Evolutionary conservation across 2,329 filamentous ascomycete genomes (phyloP).

Genomic region (Pestalotiopsis sp.): DNA sequence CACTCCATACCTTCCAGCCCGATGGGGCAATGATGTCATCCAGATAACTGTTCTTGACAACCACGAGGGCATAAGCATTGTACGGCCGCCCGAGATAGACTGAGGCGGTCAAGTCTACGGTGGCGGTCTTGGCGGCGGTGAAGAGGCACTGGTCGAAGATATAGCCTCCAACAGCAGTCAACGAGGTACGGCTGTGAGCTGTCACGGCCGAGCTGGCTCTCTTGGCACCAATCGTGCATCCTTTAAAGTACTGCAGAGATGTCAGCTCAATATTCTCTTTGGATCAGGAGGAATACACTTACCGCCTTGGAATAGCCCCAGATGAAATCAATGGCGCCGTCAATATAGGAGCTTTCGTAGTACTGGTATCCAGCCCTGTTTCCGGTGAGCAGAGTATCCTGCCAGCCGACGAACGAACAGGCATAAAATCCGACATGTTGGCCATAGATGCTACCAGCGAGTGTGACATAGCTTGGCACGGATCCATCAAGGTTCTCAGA

Average conservation of each 20-base stretch:
- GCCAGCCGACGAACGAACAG: constrained; percentile 45
- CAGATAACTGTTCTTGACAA: constrained; percentile 50
- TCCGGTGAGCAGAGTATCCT: constrained; percentile 46
- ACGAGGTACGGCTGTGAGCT: constrained; percentile 3
- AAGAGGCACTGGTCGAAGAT: constrained; percentile 10
- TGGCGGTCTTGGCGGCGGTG: constrained; percentile 1
- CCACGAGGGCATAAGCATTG: constrained; percentile 50
- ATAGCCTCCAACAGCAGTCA: constrained; percentile 9
- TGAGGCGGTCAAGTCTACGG: constrained; percentile 4
- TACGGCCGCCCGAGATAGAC: constrained; percentile 43
- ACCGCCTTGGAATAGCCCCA: constrained; percentile 34
- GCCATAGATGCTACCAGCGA: constrained; percentile 46
- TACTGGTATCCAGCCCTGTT: constrained; percentile 48
- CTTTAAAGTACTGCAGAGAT: constrained; percentile 41
- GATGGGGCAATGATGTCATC: constrained; percentile 34
- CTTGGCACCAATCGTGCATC: constrained; percentile 39
- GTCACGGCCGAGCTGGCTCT: constrained; percentile 37
- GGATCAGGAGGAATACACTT: not conserved
- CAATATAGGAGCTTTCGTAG: constrained; percentile 44
- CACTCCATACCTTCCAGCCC: constrained; percentile 10
- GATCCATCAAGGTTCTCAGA: constrained; percentile 45
- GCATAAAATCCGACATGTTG: constrained; percentile 49
- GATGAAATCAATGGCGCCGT: constrained; percentile 52
- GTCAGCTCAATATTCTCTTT: not conserved
- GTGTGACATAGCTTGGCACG: constrained; percentile 27